Base-by-base conservation (phyloP, 2,329 filamentous ascomycete species). In the Apiospora aurea region DNA sequence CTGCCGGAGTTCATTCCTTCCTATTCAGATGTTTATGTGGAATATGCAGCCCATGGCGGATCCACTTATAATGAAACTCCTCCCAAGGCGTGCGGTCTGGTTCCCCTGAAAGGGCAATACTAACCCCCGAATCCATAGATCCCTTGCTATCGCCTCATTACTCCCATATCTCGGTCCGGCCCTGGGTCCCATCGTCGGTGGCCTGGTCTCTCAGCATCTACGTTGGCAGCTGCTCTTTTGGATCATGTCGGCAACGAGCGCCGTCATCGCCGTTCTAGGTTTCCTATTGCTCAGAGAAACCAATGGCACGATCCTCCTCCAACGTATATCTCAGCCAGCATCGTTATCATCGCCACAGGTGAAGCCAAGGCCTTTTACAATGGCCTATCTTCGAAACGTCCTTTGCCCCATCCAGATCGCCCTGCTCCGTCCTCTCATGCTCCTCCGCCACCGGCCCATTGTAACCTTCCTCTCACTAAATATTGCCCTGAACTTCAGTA, bases 371-470 rank as follows among this genome's bases (percentile, higher is more conserved):
- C 16, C 16, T 7, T 47, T 47, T 0, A 75, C 80, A 69, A 13
- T 71, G 0, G 83, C 81, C 24, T 75, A 80, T 14, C 82, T 83
- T 0, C 57, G 81, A 4, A 80, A 77, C 70, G 85, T 91, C 57
- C 80, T 85, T 8, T 84, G 90, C 0, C 90, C 90, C 0, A 84
- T 91, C 70, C 84, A 85, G 1, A 43, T 13, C 41, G 41, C 41
- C 41, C 41, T 43, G 41, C 41, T 43, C 41, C 41, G 41, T 11
- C 41, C 41, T 43, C 41, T 43, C 13, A 43, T 13, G 8, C 83
- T 92, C 4, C 81, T 92, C 0, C 75, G 76, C 10, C 89, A 88
- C 0, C 89, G 92, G 69, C 87, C 89, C 10, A 90, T 91, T 72
- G 85, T 92, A 29, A 88, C 90, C 75, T 83, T 87, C 38, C 78